phyloP scores from a whole-genome alignment of 2,329 filamentous ascomycete species.

The Chaetothyriales sp. region DNA sequence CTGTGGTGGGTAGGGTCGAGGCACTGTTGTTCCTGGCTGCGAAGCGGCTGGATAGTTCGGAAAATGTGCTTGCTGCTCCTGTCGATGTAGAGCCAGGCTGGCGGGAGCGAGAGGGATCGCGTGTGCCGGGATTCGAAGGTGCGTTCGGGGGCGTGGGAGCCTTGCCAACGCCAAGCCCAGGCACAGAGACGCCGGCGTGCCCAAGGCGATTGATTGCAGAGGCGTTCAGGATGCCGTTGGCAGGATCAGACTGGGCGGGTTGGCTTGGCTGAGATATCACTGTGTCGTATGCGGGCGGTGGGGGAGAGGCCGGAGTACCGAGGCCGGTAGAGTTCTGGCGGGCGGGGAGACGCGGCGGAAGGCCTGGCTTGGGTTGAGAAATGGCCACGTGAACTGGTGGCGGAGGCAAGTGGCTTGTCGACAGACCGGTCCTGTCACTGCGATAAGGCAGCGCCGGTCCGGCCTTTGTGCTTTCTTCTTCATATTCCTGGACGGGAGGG shows the following conservation, averaged over 20 bases:
- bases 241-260: conserved; percentile 2
- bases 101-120: conserved; percentile 14
- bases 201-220: conserved; percentile 52
- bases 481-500: conserved; percentile 14
- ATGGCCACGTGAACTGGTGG: conserved; percentile 44
- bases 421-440: conserved; percentile 54
- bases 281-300: conserved; percentile 34
- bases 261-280: conserved; percentile 16
- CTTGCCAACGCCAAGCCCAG: conserved; percentile 55
- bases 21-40: conserved; percentile 34
- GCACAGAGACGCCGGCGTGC: conserved; percentile 58
- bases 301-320: conserved; percentile 23
- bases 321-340: conserved; percentile 41
- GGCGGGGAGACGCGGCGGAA: conserved; percentile 58
- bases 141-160: background rate
- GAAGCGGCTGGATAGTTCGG: conserved; percentile 55
- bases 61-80: conserved; percentile 33
- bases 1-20: conserved; percentile 5
- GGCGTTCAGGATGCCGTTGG: conserved; percentile 35
- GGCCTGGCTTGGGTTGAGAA: conserved; percentile 32
- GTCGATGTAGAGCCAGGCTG: conserved; percentile 10
- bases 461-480: conserved; percentile 25
- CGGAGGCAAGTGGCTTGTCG: conserved; percentile 52
- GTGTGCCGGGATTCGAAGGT: conserved; percentile 12
- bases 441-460: conserved; percentile 51